Evolutionary conservation across 2,329 filamentous ascomycete species (phyloP).

Genomic region (Septoria linicola): DNA sequence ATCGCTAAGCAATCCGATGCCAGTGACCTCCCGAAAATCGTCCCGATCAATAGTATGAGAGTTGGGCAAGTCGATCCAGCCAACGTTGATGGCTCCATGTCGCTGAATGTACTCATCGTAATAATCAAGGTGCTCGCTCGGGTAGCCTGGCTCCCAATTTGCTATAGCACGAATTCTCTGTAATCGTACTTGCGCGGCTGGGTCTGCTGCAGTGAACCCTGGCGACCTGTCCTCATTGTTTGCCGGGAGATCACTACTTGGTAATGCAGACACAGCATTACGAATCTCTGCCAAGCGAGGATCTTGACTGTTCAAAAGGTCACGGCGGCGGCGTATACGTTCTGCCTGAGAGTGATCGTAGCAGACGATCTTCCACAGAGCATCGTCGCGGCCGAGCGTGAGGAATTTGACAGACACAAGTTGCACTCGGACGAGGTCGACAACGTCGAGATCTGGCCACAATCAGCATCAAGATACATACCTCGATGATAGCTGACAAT

Average conservation of each 20-base stretch:
- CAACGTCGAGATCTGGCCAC: slow-evolving; percentile 59
- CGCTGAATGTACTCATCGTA: slow-evolving; percentile 87
- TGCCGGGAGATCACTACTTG: slow-evolving; percentile 25
- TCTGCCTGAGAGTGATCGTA: slow-evolving; percentile 69
- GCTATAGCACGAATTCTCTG: slow-evolving; percentile 58
- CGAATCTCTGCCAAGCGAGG: slow-evolving; percentile 46
- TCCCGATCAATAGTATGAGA: slow-evolving; percentile 41
- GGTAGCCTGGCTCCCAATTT: slow-evolving; percentile 80
- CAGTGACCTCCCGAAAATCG: slow-evolving; percentile 65
- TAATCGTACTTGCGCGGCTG: slow-evolving; percentile 20
- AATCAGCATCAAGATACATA: slow-evolving; percentile 18
- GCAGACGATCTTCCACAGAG: slow-evolving; percentile 73
- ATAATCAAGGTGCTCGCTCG: slow-evolving; percentile 72
- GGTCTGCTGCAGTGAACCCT: slow-evolving; percentile 19
- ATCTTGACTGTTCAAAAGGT: slow-evolving; percentile 40
- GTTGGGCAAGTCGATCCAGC: slow-evolving; percentile 70
- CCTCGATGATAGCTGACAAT: slow-evolving; percentile 6
- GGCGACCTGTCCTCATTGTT: slow-evolving; percentile 27
- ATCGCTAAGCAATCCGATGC: slow-evolving; percentile 65
- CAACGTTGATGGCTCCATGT: slow-evolving; percentile 69
- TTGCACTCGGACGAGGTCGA: slow-evolving; percentile 67
- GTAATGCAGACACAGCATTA: slow-evolving; percentile 41
- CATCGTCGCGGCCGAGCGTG: slow-evolving; percentile 68
- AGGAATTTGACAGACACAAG: slow-evolving; percentile 66
- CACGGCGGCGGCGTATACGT: slow-evolving; percentile 57